phyloP scores from a whole-genome alignment of 2,329 filamentous ascomycete species.

The Clonostachys sp. region DNA sequence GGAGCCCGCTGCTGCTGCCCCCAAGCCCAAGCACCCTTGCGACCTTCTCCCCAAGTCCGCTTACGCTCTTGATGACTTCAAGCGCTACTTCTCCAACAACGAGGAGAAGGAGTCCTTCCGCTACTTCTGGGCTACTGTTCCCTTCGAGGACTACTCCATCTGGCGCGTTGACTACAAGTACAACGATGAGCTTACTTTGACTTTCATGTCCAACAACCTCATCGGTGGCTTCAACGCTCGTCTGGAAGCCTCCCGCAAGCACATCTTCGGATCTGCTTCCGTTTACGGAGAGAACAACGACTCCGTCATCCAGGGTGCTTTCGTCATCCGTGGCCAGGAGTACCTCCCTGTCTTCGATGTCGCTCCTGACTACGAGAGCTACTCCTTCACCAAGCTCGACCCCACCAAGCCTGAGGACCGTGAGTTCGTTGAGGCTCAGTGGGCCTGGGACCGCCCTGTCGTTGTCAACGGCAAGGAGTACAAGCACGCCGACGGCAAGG shows the following conservation, averaged over 20 bases:
- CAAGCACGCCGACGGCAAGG: conserved; percentile 86
- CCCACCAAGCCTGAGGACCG: conserved; percentile 78
- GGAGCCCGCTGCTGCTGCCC: conserved; percentile 47
- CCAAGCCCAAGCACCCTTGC: conserved; percentile 96
- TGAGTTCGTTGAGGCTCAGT: conserved; percentile 80
- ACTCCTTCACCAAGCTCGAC: conserved; percentile 95
- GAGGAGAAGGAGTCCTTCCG: conserved; percentile 82
- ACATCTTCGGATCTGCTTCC: conserved; percentile 85
- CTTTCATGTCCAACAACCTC: conserved; percentile 99
- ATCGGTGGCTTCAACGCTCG: conserved; percentile 97
- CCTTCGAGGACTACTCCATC: conserved; percentile 92
- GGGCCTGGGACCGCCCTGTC: conserved; percentile 88
- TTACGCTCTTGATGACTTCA: conserved; percentile 92
- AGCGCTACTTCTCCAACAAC: conserved; percentile 97
- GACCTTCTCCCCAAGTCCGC: conserved; percentile 77
- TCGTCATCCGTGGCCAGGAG: conserved; percentile 91
- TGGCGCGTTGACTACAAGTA: conserved; percentile 98
- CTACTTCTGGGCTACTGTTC: conserved; percentile 98
- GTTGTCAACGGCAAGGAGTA: conserved; percentile 82
- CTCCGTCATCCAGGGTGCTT: conserved; percentile 88
- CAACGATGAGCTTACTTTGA: conserved; percentile 93
- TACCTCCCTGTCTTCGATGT: conserved; percentile 86
- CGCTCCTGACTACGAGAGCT: conserved; percentile 95
- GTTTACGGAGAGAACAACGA: conserved; percentile 88
- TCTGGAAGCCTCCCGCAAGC: conserved; percentile 97